Conservation (phyloP, 768 basidiomycete genomes). For the Lactifluus hygrophoroides region DNA sequence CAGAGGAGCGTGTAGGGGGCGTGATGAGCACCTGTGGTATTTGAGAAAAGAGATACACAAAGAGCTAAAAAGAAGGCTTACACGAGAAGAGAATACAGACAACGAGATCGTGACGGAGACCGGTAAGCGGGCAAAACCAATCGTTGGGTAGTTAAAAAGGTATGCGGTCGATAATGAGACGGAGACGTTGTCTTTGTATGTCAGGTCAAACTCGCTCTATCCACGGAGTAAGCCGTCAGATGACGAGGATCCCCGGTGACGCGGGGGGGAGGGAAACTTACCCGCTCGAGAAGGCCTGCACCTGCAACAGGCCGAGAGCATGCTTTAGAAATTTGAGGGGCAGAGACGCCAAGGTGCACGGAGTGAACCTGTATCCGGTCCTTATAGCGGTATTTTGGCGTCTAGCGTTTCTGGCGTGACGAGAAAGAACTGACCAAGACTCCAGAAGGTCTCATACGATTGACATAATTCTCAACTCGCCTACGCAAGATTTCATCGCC, state of each 20-base stretch:
- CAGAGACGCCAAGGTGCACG: constrained; percentile 72
- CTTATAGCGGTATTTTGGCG: constrained; percentile 32
- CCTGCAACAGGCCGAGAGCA: constrained; percentile 35
- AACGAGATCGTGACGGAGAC: constrained; percentile 74
- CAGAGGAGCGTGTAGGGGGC: constrained; percentile 47
- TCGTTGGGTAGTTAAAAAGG: constrained; percentile 78
- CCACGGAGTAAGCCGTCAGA: constrained; percentile 17
- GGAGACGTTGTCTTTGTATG: constrained; percentile 77
- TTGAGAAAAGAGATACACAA: constrained; percentile 3
- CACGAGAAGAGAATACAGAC: constrained; percentile 62
- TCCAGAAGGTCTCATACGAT: constrained; percentile 60
- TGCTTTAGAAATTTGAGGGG: constrained; percentile 70
- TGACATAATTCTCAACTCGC: constrained; percentile 74
- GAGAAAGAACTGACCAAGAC: constrained; percentile 46
- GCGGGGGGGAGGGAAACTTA: background rate
- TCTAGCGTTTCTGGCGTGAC: background rate
- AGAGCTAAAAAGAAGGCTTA: constrained; percentile 28
- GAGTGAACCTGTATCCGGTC: constrained; percentile 82
- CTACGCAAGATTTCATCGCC: constrained; percentile 80
- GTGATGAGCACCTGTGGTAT: constrained; percentile 47
- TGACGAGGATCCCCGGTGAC: background rate
- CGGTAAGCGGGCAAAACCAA: constrained; percentile 74
- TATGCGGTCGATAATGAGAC: constrained; percentile 77
- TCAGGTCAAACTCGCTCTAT: constrained; percentile 77
- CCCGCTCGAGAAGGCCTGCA: constrained; percentile 21